Evolutionary conservation across 1,284 basidiomycete genomes (phyloP).

Genomic region (Fomitiporia mediterranea): DNA sequence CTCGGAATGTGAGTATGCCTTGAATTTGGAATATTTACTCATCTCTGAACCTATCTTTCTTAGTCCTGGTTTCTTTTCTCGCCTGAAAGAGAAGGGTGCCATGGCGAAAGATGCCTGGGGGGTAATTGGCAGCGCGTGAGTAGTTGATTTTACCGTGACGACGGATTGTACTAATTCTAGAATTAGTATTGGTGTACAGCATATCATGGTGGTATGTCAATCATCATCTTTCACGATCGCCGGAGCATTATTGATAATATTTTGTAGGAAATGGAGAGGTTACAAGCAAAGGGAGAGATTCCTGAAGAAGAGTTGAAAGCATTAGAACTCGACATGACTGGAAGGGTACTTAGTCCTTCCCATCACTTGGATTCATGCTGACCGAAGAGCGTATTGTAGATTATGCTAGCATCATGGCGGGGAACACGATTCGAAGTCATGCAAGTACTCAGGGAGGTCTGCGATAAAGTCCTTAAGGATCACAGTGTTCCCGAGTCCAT

Average conservation of each 20-base stretch:
- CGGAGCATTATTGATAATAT: slow-evolving; percentile 28
- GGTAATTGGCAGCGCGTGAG: slow-evolving; percentile 86
- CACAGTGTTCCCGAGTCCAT: slow-evolving; percentile 64
- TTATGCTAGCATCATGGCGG: slow-evolving; percentile 92
- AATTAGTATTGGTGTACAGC: slow-evolving; percentile 62
- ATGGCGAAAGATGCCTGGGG: slow-evolving; percentile 94
- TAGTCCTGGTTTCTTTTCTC: slow-evolving; percentile 90
- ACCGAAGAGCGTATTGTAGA: slow-evolving; percentile 38
- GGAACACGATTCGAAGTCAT: slow-evolving; percentile 91
- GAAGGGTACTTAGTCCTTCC: slow-evolving; percentile 53
- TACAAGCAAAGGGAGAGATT: slow-evolving; percentile 85
- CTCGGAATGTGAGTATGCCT: slow-evolving; percentile 69
- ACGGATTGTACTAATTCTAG: background rate
- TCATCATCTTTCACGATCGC: background rate
- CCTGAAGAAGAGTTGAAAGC: slow-evolving; percentile 80
- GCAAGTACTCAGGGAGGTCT: slow-evolving; percentile 76
- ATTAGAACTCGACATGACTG: slow-evolving; percentile 91
- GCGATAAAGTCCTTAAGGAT: slow-evolving; percentile 80
- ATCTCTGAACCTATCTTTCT: too few relatives aligned
- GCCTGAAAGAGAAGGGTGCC: slow-evolving; percentile 91
- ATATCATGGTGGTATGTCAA: slow-evolving; percentile 40
- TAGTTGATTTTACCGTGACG: slow-evolving; percentile 20
- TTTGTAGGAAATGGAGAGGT: slow-evolving; percentile 84
- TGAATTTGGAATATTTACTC: too few relatives aligned
- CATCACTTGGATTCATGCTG: background rate